Base-by-base conservation (phyloP, 2,329 filamentous ascomycete genomes). In the Fusarium verrucosum region DNA sequence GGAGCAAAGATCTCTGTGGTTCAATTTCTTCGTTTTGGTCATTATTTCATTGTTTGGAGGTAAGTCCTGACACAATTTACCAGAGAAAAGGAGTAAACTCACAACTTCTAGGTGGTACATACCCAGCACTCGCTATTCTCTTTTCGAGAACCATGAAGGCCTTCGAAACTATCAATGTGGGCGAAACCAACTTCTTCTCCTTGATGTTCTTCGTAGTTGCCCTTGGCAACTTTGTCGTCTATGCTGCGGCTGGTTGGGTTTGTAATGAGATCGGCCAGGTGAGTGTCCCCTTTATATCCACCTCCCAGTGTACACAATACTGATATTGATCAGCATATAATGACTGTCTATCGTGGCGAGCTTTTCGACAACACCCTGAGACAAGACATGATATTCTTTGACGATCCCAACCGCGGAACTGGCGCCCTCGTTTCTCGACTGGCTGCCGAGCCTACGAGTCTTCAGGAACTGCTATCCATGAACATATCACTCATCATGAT, bases 151-250 rank as follows among this genome's bases (percentile, higher is more conserved):
- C 78, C 14, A 77, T 81, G 72, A 71, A 76, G 4, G 75, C 77
- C 1, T 80, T 80, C 28, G 67, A 76, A 40, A 68, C 63, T 0
- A 37, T 72, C 4, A 72, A 78, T 20, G 69, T 76, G 9, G 38
- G 57, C n/a, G 66, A 70, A 22, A 81, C 78, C 7, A 81, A 87
- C 71, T 85, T 86, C 64, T 85, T 80, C 71, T 76, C 82, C 0
- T 77, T 84, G 44, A 86, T 87, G 83, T 86, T 86, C 69, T 83
- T 85, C 45, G 73, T 85, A 2, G 73, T 85, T 16, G 84, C 84
- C 2, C 70, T 81, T 10, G 80, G 74, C 4, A 79, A 81, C 28
- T 71, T 82, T 2, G 50, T 83, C 1, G 72, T 77, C 4, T 86
- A 85, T 47, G 75, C 73, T 26, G 57, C 71, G 2, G 62, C 73